These are phyloP conservation scores for Nicotiana otophora DNA, from an alignment of 257 asterid species.

Conservation along the genomic window DNA sequence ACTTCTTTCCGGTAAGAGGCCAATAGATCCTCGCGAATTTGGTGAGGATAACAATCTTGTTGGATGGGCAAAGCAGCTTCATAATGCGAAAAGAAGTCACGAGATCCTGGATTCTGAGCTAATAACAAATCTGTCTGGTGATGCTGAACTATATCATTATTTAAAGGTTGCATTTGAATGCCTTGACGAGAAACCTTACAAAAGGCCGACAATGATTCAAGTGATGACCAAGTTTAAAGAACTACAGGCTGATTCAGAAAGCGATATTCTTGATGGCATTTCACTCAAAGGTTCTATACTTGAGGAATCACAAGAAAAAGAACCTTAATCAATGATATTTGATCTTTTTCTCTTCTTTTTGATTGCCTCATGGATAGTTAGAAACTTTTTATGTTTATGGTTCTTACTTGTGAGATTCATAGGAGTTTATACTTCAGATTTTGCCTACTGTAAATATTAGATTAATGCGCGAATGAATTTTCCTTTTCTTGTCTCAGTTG, in stretches of 20 bases:
- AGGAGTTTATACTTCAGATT: slow-evolving; percentile 7
- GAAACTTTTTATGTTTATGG: slow-evolving; percentile 1
- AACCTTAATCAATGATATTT: slow-evolving; percentile 15
- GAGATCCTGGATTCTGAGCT: slow-evolving; percentile 66
- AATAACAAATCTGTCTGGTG: slow-evolving; percentile 45
- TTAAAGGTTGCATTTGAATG: slow-evolving; percentile 75
- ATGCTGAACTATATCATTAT: slow-evolving; percentile 68
- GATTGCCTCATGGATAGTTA: slow-evolving; percentile 4
- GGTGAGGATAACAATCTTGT: slow-evolving; percentile 93
- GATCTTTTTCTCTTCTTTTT: not conserved
- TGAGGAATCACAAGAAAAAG: slow-evolving; percentile 73
- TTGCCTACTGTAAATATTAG: slow-evolving; percentile 6
- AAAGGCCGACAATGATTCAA: slow-evolving; percentile 91
- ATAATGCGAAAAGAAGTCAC: slow-evolving; percentile 44
- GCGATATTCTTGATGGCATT: slow-evolving; percentile 75
- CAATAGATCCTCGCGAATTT: slow-evolving; percentile 65
- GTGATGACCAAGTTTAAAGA: slow-evolving; percentile 95
- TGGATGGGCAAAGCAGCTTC: slow-evolving; percentile 92
- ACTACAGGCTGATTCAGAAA: slow-evolving; percentile 59
- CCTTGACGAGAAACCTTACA: slow-evolving; percentile 72
- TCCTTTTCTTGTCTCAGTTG: not conserved
- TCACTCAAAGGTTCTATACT: slow-evolving; percentile 65
- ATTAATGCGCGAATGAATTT: not conserved
- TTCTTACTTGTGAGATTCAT: not conserved
- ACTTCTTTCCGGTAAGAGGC: slow-evolving; percentile 82